phyloP scores from a whole-genome alignment of 805 yeast species.

The Candida quercuum region DNA sequence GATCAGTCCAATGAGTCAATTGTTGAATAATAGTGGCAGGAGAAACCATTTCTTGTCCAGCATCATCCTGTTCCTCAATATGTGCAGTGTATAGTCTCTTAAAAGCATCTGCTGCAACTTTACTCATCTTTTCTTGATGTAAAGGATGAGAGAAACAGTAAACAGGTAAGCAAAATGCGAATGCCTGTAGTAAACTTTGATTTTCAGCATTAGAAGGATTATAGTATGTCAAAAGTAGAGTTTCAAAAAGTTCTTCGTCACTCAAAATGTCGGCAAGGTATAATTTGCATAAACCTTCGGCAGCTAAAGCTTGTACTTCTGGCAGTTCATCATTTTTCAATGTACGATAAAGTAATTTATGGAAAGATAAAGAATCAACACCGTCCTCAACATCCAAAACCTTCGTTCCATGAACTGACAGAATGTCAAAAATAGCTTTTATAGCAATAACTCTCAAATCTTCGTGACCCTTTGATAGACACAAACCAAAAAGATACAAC shows the following conservation, averaged over 20 bases:
- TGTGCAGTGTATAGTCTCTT: slow-evolving; percentile 46
- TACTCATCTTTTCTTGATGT: slow-evolving; percentile 64
- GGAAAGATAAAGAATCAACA: slow-evolving; percentile 61
- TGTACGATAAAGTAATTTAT: slow-evolving; percentile 64
- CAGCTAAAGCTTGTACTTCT: slow-evolving; percentile 71
- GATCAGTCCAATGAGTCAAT: slow-evolving; percentile 81
- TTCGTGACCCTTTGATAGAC: slow-evolving; percentile 63
- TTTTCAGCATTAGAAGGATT: slow-evolving; percentile 60
- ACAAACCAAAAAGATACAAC: slow-evolving; percentile 59
- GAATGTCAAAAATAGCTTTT: slow-evolving; percentile 69
- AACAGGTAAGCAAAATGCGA: slow-evolving; percentile 85
- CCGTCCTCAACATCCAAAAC: slow-evolving; percentile 58
- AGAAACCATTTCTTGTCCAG: slow-evolving; percentile 22
- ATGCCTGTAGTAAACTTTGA: slow-evolving; percentile 66
- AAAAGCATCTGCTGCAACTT: slow-evolving; percentile 63
- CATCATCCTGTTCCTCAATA: slow-evolving; percentile 30
- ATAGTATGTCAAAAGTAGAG: slow-evolving; percentile 68
- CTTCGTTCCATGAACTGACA: slow-evolving; percentile 69
- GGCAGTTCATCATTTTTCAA: slow-evolving; percentile 53
- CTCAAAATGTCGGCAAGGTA: slow-evolving; percentile 70
- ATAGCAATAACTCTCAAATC: slow-evolving; percentile 57
- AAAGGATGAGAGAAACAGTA: slow-evolving; percentile 69
- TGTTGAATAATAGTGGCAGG: slow-evolving; percentile 63
- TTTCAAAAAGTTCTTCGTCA: slow-evolving; percentile 67
- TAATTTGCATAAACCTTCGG: slow-evolving; percentile 81